Percentiles rank a stretch among this genome's conserved stretches.
These are phyloP conservation scores for Aureobasidium zeae DNA, from an alignment of 2,329 filamentous ascomycete genomes.

Conservation along the genomic window DNA sequence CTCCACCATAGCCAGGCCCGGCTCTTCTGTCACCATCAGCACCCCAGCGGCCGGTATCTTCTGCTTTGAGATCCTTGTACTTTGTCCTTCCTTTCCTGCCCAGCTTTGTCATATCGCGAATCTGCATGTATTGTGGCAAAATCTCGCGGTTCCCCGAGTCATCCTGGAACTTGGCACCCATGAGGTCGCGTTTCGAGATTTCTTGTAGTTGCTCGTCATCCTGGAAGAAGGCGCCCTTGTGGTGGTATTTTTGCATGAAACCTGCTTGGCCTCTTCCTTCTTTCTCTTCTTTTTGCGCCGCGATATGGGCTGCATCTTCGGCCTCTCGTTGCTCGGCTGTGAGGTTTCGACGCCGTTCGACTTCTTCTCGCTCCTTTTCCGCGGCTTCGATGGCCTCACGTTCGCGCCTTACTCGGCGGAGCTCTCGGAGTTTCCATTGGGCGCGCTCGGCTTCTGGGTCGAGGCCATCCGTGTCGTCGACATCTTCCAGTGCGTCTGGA, in stretches of 20 bases:
- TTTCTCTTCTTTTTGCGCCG: conserved; percentile 65
- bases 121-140: conserved; percentile 83
- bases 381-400: conserved; percentile 73
- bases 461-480: conserved; percentile 80
- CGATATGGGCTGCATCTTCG: conserved; percentile 73
- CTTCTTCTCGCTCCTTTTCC: conserved; percentile 78
- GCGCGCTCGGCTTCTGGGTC: conserved; percentile 83
- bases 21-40: conserved; percentile 43
- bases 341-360: conserved; percentile 78
- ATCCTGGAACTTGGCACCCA: conserved; percentile 74
- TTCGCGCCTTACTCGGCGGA: conserved; percentile 79
- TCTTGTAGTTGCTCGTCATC: conserved; percentile 55
- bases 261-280: conserved; percentile 69
- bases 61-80: conserved; percentile 77
- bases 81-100: conserved; percentile 85
- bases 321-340: conserved; percentile 75
- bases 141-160: conserved; percentile 74
- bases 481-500: conserved; percentile 51
- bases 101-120: conserved; percentile 86
- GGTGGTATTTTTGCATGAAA: conserved; percentile 93
- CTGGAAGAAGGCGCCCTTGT: conserved; percentile 92
- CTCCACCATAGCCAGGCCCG: conserved; percentile 51
- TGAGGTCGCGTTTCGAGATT: conserved; percentile 69
- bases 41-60: conserved; percentile 88
- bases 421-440: conserved; percentile 87